Base-by-base conservation (phyloP, 2,329 filamentous ascomycete species). In the Penicillium italicum region DNA sequence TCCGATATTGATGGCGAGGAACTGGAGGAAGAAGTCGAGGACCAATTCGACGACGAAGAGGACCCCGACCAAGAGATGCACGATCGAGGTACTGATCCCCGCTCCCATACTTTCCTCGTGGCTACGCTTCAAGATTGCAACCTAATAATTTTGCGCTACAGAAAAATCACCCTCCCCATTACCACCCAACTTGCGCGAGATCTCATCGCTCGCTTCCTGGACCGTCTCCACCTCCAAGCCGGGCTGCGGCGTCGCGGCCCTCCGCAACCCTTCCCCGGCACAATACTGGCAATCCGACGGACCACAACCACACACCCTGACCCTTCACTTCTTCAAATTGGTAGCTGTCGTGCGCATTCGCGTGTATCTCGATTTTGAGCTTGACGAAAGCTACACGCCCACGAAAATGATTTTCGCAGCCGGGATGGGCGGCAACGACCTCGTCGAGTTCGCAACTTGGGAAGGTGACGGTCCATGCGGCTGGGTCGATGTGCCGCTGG, bases 301-400 rank as follows among this genome's bases (percentile, higher is more conserved):
- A 3, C 84, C 84, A 0, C 84, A 87, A 59, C 84, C 84, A 2
- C 84, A 87, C 65, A 81, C 80, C 9, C 75, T 87, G 12, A 85
- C 82, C 53, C 78, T 86, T 3, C 84, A 87, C 78, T 78, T 89
- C 81, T 68, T 83, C 68, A 76, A 84, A 74, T 62, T 82, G 59
- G 68, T 81, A 62, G 64, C 79, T 53, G 61, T 85, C 70, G 62
- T 82, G 62, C 69, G 80, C 62, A 66, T 83, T 72, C 57, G 80
- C 65, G 61, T 82, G 47, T 74, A 88, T 64, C 86, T 99, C 42
- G 92, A 99, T 76, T 96, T 96, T 73, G 86, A 88, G 59, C 85
- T 90, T 51, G 94, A 99, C 73, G 94, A 99, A 75, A 94, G 89
- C 41, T 99, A 99, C 73, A 99, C 94, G 3, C 94, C 94, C 0